Evolutionary conservation across 441 rosid genomes (phyloP).

Genomic region (Macaranga tanarius): DNA sequence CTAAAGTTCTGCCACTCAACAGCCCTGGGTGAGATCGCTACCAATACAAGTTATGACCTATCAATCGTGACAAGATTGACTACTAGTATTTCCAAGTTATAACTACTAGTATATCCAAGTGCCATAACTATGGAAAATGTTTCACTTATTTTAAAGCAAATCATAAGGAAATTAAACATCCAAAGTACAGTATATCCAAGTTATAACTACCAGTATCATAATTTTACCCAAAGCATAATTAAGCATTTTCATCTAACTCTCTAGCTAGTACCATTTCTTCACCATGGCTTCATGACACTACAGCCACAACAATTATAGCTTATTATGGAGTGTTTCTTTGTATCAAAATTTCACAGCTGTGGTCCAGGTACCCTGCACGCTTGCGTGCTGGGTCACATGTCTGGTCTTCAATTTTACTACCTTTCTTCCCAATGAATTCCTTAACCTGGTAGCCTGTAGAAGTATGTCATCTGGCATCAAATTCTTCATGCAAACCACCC

Average conservation of each 20-base stretch:
- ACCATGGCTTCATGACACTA: neutral
- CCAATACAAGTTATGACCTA: no score
- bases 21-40: no score
- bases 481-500: conserved; percentile 84
- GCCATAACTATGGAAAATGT: neutral
- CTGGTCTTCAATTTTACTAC: conserved; percentile 75
- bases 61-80: no score
- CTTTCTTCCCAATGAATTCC: conserved; percentile 77
- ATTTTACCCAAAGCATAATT: neutral
- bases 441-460: conserved; percentile 62
- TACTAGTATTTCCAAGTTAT: no score
- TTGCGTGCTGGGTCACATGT: conserved; percentile 71
- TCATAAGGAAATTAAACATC: neutral
- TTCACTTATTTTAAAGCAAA: no score
- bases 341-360: conserved; percentile 60
- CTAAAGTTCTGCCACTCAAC: neutral
- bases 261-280: neutral
- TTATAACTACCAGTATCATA: neutral
- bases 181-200: neutral
- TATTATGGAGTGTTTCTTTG: neutral
- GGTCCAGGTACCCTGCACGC: conserved; percentile 93
- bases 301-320: neutral
- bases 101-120: no score
- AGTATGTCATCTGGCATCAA: conserved; percentile 65
- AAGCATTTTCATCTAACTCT: conserved; percentile 8